Conservation (phyloP, 495 filamentous ascomycete genomes). For the Penicillium soppii region DNA sequence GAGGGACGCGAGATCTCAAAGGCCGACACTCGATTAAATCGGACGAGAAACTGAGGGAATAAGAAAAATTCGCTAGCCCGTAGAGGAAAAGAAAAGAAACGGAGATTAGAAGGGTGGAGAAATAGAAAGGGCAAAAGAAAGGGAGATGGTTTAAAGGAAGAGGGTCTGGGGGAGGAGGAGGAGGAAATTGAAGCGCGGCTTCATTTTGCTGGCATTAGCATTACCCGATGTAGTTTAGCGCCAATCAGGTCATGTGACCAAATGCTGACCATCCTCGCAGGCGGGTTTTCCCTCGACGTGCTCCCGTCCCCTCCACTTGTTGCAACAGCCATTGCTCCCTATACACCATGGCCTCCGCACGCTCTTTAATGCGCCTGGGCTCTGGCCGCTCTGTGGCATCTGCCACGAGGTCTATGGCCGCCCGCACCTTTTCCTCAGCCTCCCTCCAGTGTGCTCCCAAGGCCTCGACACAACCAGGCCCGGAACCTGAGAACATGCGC, state of each 20-base stretch:
- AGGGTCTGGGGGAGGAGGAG: slow-evolving; percentile 26
- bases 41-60: slow-evolving; percentile 21
- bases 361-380: slow-evolving; percentile 67
- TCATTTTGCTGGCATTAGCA: slow-evolving; percentile 44
- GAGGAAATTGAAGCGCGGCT: slow-evolving; percentile 41
- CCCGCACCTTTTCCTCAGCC: slow-evolving; percentile 57
- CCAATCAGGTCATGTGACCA: slow-evolving; percentile 25
- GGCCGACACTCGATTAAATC: slow-evolving; percentile 29
- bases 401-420: slow-evolving; percentile 52
- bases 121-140: slow-evolving; percentile 14
- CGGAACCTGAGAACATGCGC: slow-evolving; percentile 64
- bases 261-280: slow-evolving; percentile 33
- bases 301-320: slow-evolving; percentile 18
- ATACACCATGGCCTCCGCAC: slow-evolving; percentile 47
- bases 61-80: slow-evolving; percentile 17
- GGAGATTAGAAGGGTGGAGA: slow-evolving; percentile 13
- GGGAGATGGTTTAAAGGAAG: slow-evolving; percentile 16
- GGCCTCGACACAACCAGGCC: slow-evolving; percentile 37
- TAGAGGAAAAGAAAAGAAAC: slow-evolving; percentile 11
- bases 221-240: slow-evolving; percentile 29
- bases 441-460: slow-evolving; percentile 56
- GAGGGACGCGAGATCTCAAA: slow-evolving; percentile 26
- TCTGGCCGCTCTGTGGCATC: slow-evolving; percentile 61
- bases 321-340: slow-evolving; percentile 29
- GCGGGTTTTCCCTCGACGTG: slow-evolving; percentile 28